Base-by-base conservation (phyloP, 441 rosid genomes). In the Manihot esculenta region DNA sequence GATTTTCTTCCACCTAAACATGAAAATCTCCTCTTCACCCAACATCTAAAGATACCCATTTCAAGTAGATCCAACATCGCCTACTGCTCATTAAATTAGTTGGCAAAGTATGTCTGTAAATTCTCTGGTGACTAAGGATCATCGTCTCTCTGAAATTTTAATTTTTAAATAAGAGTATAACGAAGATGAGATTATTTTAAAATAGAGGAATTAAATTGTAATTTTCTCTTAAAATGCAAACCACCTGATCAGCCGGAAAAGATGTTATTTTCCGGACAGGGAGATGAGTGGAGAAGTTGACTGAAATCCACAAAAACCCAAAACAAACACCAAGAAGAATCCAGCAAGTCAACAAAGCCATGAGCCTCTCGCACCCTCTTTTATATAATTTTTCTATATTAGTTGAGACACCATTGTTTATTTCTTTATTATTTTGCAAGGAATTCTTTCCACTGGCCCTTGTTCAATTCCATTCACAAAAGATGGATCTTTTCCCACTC, bases 381-480 rank as follows among this genome's bases (percentile, higher is more conserved):
- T 35, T 55, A 23, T 30, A 26, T 10, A 4, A 30, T 30, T 45
- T 20, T 50, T 60, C 13, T 67, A 50, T 20, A 49, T 23, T 24
- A 51, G 62, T 27, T 56, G 21, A 65, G 63, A 30, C 71, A 65
- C 53, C 49, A 23, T 13, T 30, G 50, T 51, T 56, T 42, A 17
- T 26, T 24, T 61, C 10, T 23, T 51, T 41, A 12, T 53, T 13
- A 27, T 20, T 66, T 44, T 20, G 44, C 23, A 17, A 73, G 47
- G 55, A 78, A 62, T 35, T 64, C 51, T 63, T 51, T 69, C 56
- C 35, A 30, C 35, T 48, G 10, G 24, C 56, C 72, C 23, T 70
- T 7, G 3, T 30, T 30, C 35, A 2, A 30, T 30, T 58, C 63
- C 72, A 57, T 67, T 48, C 53, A 35, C 38, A 44, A 44, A 2